Evolutionary conservation across 225 moss, liverwort and hornwort species (phyloP).

Genomic region (Ulota crispa): DNA sequence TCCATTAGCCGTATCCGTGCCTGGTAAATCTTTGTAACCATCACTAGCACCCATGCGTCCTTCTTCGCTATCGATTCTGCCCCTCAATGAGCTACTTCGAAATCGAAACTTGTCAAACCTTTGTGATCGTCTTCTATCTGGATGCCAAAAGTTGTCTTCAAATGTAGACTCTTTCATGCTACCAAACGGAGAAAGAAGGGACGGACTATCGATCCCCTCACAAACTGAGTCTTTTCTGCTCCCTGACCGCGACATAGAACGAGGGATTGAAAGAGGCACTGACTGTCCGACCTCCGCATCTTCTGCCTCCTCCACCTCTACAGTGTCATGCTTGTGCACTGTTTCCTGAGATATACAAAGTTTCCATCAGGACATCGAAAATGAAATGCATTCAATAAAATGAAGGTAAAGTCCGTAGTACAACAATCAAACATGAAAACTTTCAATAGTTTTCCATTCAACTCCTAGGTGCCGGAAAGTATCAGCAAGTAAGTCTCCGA

Average conservation of each 20-base stretch:
- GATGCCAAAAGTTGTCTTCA: slow-evolving; percentile 7
- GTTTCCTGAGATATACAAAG: slow-evolving; percentile 51
- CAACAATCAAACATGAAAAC: background rate
- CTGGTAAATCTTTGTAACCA: slow-evolving; percentile 8
- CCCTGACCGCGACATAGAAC: slow-evolving; percentile 24
- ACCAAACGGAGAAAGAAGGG: slow-evolving; percentile 33
- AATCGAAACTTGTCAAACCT: slow-evolving; percentile 10
- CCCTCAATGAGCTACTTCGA: slow-evolving; percentile 35
- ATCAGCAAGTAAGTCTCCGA: background rate
- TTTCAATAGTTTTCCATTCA: background rate
- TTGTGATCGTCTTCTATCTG: slow-evolving; percentile 15
- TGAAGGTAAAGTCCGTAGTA: background rate
- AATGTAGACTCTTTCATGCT: slow-evolving; percentile 20
- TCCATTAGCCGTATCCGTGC: background rate
- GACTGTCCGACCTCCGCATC: slow-evolving; percentile 2
- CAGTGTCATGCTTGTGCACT: slow-evolving; percentile 45
- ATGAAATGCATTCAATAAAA: background rate
- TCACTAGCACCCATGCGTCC: slow-evolving; percentile 9
- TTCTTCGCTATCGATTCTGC: slow-evolving; percentile 11
- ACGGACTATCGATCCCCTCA: slow-evolving; percentile 41
- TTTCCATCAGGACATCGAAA: slow-evolving; percentile 1
- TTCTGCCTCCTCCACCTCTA: slow-evolving; percentile 20
- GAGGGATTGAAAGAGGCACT: slow-evolving; percentile 16
- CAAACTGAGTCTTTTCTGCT: slow-evolving; percentile 37
- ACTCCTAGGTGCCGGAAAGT: background rate